Evolutionary conservation across 2,329 filamentous ascomycete species (phyloP).

Genomic region (Neofusicoccum laricinum): DNA sequence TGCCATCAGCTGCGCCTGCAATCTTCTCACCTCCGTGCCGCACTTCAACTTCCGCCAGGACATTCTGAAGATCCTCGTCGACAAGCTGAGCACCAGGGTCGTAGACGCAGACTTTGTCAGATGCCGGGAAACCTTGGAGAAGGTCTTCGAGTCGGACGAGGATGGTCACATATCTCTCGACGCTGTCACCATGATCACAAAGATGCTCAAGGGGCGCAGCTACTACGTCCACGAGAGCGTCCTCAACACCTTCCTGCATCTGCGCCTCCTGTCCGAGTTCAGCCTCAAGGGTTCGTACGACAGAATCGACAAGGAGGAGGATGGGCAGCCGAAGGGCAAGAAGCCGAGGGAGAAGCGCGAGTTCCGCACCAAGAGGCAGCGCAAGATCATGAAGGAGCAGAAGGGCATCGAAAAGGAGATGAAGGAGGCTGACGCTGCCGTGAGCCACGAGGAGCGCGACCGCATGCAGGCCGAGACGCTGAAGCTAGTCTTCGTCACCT

Average conservation of each 20-base stretch:
- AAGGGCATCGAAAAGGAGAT: constrained; percentile 91
- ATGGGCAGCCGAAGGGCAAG: constrained; percentile 46
- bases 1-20: constrained; percentile 83
- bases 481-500: constrained; percentile 91
- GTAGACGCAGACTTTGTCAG: constrained; percentile 74
- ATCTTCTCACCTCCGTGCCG: constrained; percentile 74
- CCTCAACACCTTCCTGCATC: constrained; percentile 84
- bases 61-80: constrained; percentile 80
- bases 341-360: constrained; percentile 72
- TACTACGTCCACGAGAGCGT: constrained; percentile 82
- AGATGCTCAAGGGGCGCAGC: constrained; percentile 90
- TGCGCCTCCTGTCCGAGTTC: constrained; percentile 86
- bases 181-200: constrained; percentile 77
- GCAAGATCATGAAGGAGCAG: constrained; percentile 80
- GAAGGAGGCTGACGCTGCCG: constrained; percentile 83
- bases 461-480: constrained; percentile 92
- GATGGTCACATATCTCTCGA: constrained; percentile 87
- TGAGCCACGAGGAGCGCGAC: constrained; percentile 89
- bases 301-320: constrained; percentile 59
- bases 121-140: constrained; percentile 75
- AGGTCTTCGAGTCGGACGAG: constrained; percentile 80
- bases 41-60: constrained; percentile 97
- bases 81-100: constrained; percentile 71
- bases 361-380: constrained; percentile 83
- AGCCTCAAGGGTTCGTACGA: constrained; percentile 78